Base-by-base conservation (phyloP, 2,329 filamentous ascomycete genomes). In the Hymenoscyphus infarciens region DNA sequence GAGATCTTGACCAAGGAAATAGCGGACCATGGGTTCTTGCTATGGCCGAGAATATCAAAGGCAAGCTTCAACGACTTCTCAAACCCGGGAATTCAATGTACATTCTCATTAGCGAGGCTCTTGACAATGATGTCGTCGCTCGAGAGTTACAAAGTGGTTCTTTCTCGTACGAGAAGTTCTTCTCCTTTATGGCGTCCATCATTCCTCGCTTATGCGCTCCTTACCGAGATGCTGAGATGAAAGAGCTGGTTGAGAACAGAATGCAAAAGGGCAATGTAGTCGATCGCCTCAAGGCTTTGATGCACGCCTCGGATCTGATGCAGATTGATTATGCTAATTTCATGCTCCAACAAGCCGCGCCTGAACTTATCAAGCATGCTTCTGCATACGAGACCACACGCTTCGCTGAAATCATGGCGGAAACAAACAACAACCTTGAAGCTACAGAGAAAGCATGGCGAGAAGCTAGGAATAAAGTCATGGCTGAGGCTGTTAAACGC, bases 301-400 rank as follows among this genome's bases (percentile, higher is more conserved):
- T 92, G 60, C 84, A 86, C 33, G 89, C 91, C 68, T 89, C 93
- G 61, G 89, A 95, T 70, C 78, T 89, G 39, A 87, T 94, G 77
- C 84, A 90, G 27, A 86, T 91, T 63, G 91, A 95, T 70, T 92
- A 93, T 71, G 88, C 90, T 64, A 95, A 95, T 73, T 94, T 91
- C 72, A 81, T 93, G 69, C 79, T 95, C 57, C 86, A 87, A 74
- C 83, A 88, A 31, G 87, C 87, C 0, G 88, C 88, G 1, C 89
- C 89, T 0, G 84, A 85, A 5, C 81, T 95, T 59, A 85, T 92
- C 60, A 84, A 88, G 66, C 87, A 90, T 66, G 86, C 89, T 1
- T 78, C 86, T 1, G 82, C 86, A 16, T 94, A 94, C 73, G 91
- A 95, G 72, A 82, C 86, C n/a, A 87, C 87, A 67, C 81, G 82